phyloP scores from a whole-genome alignment of 148 eudicot genomes.

The Gaultheria prostrata region DNA sequence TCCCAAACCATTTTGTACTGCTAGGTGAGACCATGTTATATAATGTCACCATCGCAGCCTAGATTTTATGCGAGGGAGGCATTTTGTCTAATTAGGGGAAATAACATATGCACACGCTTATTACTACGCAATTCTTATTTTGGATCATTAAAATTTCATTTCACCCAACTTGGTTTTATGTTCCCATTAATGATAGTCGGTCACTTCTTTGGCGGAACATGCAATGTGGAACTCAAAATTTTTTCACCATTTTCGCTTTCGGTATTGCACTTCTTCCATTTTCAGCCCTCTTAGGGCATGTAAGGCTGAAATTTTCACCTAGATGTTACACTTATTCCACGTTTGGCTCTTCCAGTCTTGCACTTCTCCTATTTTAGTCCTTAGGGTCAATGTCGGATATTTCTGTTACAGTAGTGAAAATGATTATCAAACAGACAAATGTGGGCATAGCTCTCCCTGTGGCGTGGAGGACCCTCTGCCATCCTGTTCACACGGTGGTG shows the following conservation, averaged over 20 bases:
- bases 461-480: too few relatives aligned
- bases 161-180: not conserved
- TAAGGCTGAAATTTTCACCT: not conserved
- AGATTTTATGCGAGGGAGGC: too few relatives aligned
- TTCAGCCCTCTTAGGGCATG: not conserved
- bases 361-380: not conserved
- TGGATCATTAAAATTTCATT: not conserved
- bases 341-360: not conserved
- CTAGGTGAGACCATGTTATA: not conserved
- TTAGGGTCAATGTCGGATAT: not conserved
- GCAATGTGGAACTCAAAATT: not conserved
- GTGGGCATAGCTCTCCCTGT: too few relatives aligned
- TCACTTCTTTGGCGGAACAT: not conserved
- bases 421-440: not conserved
- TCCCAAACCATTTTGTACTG: not conserved
- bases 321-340: not conserved
- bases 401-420: not conserved
- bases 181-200: not conserved
- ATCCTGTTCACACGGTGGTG: too few relatives aligned
- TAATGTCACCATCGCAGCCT: too few relatives aligned
- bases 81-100: not conserved
- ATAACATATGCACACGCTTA: not conserved
- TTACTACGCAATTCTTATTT: not conserved
- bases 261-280: not conserved
- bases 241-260: not conserved